Evolutionary conservation across 2,329 filamentous ascomycete genomes (phyloP).

Genomic region (Aspergillus fischeri): DNA sequence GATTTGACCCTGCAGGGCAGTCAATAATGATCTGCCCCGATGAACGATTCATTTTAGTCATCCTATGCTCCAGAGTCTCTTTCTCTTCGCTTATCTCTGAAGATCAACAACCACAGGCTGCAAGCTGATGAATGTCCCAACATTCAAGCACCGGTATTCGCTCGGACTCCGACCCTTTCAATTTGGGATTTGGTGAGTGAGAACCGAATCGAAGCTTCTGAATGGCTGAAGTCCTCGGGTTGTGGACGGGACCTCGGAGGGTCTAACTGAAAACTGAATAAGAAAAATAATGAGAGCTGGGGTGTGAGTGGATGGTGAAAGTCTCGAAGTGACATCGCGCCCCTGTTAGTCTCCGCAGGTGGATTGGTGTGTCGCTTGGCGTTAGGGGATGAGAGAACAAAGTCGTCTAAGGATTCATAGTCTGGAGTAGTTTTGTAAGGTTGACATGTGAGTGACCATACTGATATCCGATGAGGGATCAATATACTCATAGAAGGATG

Average conservation of each 20-base stretch:
- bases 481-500: not conserved
- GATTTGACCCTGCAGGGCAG: too few species aligned
- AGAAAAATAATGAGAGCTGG: not conserved
- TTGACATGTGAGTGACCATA: not conserved
- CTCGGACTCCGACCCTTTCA: not conserved
- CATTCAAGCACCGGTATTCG: not conserved
- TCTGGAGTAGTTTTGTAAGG: not conserved
- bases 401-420: not conserved
- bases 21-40: too few species aligned
- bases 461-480: not conserved
- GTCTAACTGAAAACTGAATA: not conserved
- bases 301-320: not conserved
- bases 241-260: not conserved
- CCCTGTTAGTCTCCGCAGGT: not conserved
- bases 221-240: not conserved
- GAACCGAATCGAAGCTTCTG: not conserved
- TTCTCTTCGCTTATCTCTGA: too few species aligned
- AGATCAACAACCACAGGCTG: too few species aligned
- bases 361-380: not conserved
- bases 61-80: too few species aligned
- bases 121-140: too few species aligned
- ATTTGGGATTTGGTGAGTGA: not conserved
- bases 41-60: too few species aligned
- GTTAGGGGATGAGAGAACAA: not conserved
- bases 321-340: conserved; percentile 7